phyloP scores from a whole-genome alignment of 2,329 filamentous ascomycete species.

The Aspergillus luchuensis region DNA sequence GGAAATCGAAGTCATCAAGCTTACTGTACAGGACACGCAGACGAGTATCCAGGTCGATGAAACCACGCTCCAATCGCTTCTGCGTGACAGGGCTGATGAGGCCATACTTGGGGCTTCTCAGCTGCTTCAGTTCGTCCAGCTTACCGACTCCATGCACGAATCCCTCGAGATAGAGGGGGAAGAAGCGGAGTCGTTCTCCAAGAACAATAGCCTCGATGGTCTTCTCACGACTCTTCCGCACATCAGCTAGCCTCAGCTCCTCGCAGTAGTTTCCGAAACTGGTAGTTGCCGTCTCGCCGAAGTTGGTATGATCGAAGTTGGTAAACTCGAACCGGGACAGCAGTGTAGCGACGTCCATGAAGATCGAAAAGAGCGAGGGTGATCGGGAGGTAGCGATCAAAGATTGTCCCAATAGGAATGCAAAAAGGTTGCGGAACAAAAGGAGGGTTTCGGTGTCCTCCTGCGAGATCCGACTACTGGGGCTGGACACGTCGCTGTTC shows the following conservation, averaged over 20 bases:
- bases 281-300: conserved; percentile 59
- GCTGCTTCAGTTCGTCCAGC: conserved; percentile 69
- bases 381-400: conserved; percentile 60
- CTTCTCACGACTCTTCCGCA: conserved; percentile 80
- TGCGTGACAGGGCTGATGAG: conserved; percentile 71
- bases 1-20: conserved; percentile 88
- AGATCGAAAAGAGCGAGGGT: conserved; percentile 60
- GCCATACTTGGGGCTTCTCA: conserved; percentile 69
- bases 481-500: conserved; percentile 51
- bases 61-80: conserved; percentile 78
- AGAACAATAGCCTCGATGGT: conserved; percentile 87
- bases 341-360: conserved; percentile 61
- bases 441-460: conserved; percentile 61
- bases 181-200: conserved; percentile 81
- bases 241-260: conserved; percentile 74
- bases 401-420: conserved; percentile 64
- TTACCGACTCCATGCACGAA: conserved; percentile 91
- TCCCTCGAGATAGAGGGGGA: conserved; percentile 82
- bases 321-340: conserved; percentile 61
- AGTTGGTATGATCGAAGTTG: conserved; percentile 65
- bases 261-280: conserved; percentile 66
- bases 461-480: conserved; percentile 35
- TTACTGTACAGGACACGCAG: conserved; percentile 70
- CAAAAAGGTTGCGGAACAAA: conserved; percentile 64
- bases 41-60: conserved; percentile 75